A percentile compares a stretch with the other conserved stretches of the same genome.
Conservation (phyloP, 2,329 filamentous ascomycete genomes). For the Pestalotiopsis sp. region DNA sequence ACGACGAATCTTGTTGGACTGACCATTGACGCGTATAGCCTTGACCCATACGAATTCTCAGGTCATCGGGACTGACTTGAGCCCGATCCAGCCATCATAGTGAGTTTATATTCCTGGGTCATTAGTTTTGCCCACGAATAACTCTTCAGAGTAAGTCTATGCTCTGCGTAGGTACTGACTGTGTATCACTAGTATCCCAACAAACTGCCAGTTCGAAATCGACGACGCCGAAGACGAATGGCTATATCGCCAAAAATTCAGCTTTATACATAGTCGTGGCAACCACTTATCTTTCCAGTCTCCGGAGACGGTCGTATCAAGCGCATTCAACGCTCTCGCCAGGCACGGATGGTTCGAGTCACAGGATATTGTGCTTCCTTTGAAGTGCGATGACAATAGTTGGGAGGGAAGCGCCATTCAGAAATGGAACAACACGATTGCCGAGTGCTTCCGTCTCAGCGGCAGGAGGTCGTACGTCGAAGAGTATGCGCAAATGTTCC, state of each 20-base stretch:
- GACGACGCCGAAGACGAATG: slow-evolving; percentile 16
- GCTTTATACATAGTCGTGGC: slow-evolving; percentile 13
- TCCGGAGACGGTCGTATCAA: slow-evolving; percentile 10
- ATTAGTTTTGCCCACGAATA: background rate
- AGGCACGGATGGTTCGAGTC: slow-evolving; percentile 15
- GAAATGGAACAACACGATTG: background rate
- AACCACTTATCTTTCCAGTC: slow-evolving; percentile 9
- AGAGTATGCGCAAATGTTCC: slow-evolving; percentile 11
- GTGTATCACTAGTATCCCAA: slow-evolving; percentile 5
- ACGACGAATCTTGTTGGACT: background rate
- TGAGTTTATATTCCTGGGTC: background rate
- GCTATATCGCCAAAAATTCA: slow-evolving; percentile 17
- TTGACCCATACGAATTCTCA: slow-evolving; percentile 7
- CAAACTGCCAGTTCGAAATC: slow-evolving; percentile 16
- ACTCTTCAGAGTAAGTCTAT: background rate
- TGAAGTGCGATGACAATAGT: slow-evolving; percentile 14
- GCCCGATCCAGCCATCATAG: slow-evolving; percentile 14
- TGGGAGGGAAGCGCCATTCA: slow-evolving; percentile 15
- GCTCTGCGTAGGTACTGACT: background rate
- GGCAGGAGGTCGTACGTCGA: slow-evolving; percentile 8
- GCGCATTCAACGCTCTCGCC: slow-evolving; percentile 10
- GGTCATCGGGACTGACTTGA: slow-evolving; percentile 15
- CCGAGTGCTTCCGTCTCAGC: slow-evolving; percentile 13
- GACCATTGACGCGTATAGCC: slow-evolving; percentile 4
- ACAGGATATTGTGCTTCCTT: slow-evolving; percentile 12